Evolutionary conservation across 768 basidiomycete species (phyloP).

Genomic region (Suillus subalutaceus): DNA sequence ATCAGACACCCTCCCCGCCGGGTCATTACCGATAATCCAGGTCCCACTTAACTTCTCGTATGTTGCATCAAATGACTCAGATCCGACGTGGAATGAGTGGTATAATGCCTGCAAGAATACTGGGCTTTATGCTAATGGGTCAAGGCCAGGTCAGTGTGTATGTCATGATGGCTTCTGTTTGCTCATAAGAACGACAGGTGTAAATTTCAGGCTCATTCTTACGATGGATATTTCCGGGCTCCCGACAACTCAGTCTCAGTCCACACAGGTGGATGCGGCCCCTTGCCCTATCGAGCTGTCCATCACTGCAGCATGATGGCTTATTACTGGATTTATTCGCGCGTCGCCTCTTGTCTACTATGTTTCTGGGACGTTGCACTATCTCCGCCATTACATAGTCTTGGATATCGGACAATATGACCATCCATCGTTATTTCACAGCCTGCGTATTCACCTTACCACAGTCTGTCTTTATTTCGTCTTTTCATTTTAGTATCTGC

Average conservation of each 20-base stretch:
- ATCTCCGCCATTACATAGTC: conserved; percentile 6
- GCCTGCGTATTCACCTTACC: neutral
- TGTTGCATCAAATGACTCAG: conserved; percentile 73
- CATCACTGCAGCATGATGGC: conserved; percentile 47
- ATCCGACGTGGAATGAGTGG: conserved; percentile 83
- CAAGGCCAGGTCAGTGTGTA: conserved; percentile 57
- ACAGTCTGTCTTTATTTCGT: conserved; percentile 5
- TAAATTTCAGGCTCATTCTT: conserved; percentile 68
- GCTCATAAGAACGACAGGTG: conserved; percentile 29
- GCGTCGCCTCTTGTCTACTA: neutral
- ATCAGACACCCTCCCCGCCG: conserved; percentile 63
- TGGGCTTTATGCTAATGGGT: conserved; percentile 48
- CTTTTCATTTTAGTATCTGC: neutral
- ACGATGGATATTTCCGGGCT: conserved; percentile 75
- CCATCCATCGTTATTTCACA: neutral
- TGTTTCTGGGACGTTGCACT: conserved; percentile 7
- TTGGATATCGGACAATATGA: conserved; percentile 4
- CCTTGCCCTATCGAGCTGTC: conserved; percentile 73
- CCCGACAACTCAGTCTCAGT: conserved; percentile 49
- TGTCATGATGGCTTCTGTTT: neutral
- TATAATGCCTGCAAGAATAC: conserved; percentile 77
- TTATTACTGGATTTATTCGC: neutral
- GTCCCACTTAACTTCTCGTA: conserved; percentile 88
- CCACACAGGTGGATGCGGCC: conserved; percentile 60
- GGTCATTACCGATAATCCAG: conserved; percentile 60